Evolutionary conservation across 768 basidiomycete species (phyloP).

Genomic region (Panaeolus cyanescens): DNA sequence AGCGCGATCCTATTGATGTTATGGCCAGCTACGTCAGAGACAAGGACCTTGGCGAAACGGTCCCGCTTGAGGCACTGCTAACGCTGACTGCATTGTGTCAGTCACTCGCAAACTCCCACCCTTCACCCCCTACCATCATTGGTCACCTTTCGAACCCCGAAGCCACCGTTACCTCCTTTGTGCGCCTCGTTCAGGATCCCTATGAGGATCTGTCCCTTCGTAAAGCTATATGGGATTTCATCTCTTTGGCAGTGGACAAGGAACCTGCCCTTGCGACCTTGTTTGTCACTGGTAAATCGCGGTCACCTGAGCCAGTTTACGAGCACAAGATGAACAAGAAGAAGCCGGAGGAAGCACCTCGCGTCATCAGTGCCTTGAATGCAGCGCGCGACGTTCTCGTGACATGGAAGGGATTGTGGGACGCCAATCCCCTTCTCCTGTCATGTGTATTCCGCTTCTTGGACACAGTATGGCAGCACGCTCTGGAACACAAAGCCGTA

Average conservation of each 20-base stretch:
- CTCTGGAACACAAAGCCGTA: slow-evolving; percentile 65
- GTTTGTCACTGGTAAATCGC: slow-evolving; percentile 76
- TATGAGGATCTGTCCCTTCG: slow-evolving; percentile 76
- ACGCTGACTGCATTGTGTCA: slow-evolving; percentile 69
- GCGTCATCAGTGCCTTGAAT: slow-evolving; percentile 57
- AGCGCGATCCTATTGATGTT: slow-evolving; percentile 74
- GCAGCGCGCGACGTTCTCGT: slow-evolving; percentile 67
- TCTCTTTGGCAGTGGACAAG: slow-evolving; percentile 77
- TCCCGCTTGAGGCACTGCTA: slow-evolving; percentile 67
- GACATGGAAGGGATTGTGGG: slow-evolving; percentile 77
- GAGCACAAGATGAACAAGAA: slow-evolving; percentile 39
- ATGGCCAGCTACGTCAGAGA: slow-evolving; percentile 69
- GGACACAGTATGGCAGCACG: slow-evolving; percentile 79
- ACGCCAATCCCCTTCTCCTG: slow-evolving; percentile 74
- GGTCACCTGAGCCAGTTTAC: slow-evolving; percentile 36
- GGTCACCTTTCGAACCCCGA: slow-evolving; percentile 81
- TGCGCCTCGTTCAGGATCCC: slow-evolving; percentile 75
- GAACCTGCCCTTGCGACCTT: slow-evolving; percentile 85
- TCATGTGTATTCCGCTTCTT: slow-evolving; percentile 76
- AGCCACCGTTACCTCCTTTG: slow-evolving; percentile 62
- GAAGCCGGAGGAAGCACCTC: slow-evolving; percentile 32
- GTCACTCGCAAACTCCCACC: slow-evolving; percentile 60
- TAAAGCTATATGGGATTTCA: slow-evolving; percentile 82
- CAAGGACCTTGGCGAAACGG: slow-evolving; percentile 56
- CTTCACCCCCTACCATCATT: slow-evolving; percentile 71